Base-by-base conservation (phyloP, 352 stramenopile genomes). In the Phytophthora constricta region DNA sequence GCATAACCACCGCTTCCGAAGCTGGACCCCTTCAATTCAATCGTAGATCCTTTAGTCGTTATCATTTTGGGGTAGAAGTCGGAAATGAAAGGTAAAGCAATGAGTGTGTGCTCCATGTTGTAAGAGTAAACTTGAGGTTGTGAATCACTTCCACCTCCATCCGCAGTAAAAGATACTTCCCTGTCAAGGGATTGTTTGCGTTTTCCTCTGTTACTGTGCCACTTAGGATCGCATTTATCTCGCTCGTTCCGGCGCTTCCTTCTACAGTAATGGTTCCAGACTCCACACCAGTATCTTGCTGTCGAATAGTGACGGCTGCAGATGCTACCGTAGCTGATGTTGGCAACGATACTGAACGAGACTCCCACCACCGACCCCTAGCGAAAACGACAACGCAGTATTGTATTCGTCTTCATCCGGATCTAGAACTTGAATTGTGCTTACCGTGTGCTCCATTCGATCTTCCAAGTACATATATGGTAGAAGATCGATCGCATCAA, bases 331-430 rank as follows among this genome's bases (percentile, higher is more conserved):
- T 43, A 34, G 54, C 51, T 7, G 52, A 59, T 13, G 23, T 34
- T 17, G 23, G 52, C 14, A 72, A 16, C 19, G 49, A 59, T 34
- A 64, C 43, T 1, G 37, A 51, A 34, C 54, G 58, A 20, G 65
- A 62, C 8, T 51, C 2, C 58, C 58, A 41, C 65, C 65, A 9
- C 37, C 20, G 10, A 73, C 52, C 27, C 26, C 52, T 11, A 69
- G 47, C 33, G 65, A 60, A 41, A 73, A 65, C 20, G 64, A 55
- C 7, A 73, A 33, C 13, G 59, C 72, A 0, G 57, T 57, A 34
- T 79, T 80, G 33, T 77, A 79, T 46, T 80, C 75, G 14, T 70
- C 52, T 47, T 61, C 65, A 49, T 83, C 75, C 2, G 65, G 64
- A 26, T 83, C 72, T 11, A 78, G 43, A 3, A 53, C 46, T 10